A percentile compares a stretch with the other conserved stretches of the same genome.
These are phyloP conservation scores for Arabidopsis suecica DNA, from an alignment of 345 rosid species.

Conservation along the genomic window DNA sequence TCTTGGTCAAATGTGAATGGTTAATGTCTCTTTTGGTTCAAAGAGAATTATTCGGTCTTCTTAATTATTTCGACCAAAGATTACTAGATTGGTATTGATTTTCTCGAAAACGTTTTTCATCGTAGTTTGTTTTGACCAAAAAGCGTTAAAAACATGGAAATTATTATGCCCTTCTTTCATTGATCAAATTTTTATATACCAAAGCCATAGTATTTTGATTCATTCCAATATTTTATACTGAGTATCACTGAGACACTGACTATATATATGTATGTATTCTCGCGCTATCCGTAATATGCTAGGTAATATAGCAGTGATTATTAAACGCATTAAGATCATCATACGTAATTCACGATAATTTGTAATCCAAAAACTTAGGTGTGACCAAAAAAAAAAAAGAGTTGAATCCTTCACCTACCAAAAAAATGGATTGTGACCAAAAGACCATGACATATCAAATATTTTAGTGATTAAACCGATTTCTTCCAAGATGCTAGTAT, in stretches of 20 bases:
- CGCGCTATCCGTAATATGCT: conserved; percentile 10
- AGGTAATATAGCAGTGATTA: neutral
- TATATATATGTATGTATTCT: neutral
- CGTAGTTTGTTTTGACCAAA: conserved; percentile 32
- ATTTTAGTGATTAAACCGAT: neutral
- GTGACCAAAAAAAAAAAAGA: neutral
- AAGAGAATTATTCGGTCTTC: conserved; percentile 12
- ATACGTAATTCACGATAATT: neutral
- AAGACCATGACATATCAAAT: neutral
- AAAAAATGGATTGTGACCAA: neutral
- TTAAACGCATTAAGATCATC: neutral
- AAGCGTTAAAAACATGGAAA: conserved; percentile 26
- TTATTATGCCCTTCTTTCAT: conserved; percentile 14
- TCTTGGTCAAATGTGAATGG: conserved; percentile 35
- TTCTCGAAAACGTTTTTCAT: conserved; percentile 33
- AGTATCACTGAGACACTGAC: too few species aligned
- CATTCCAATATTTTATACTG: neutral
- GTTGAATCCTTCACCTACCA: conserved; percentile 27
- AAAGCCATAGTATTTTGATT: neutral
- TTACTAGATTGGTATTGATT: conserved; percentile 9
- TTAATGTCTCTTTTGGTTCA: conserved; percentile 28
- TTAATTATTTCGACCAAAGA: conserved; percentile 2
- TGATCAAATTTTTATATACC: conserved; percentile 4
- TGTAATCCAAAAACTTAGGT: conserved; percentile 2
- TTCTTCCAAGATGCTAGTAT: neutral